phyloP scores from a whole-genome alignment of 139 green algal species.

The Chlorella sp. region DNA sequence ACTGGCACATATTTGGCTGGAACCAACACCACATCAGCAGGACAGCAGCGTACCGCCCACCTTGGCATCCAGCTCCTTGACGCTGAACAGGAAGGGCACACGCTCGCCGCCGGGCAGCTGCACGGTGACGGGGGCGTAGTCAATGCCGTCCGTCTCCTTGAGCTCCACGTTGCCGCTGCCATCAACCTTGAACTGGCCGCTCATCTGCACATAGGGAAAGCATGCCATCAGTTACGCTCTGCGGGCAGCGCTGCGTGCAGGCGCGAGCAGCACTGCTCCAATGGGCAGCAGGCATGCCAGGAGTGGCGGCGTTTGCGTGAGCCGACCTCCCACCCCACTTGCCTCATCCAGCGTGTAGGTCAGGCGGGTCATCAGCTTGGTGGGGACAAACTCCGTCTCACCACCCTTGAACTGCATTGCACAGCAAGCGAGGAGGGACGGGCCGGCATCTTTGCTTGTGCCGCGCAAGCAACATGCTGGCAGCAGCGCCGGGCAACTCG shows the following conservation, averaged over 20 bases:
- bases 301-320: too few species aligned
- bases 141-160: slow-evolving; percentile 97
- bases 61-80: slow-evolving; percentile 97
- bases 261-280: neutral
- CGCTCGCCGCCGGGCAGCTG: slow-evolving; percentile 98
- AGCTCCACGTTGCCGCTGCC: slow-evolving; percentile 87
- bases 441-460: too few species aligned
- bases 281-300: too few species aligned
- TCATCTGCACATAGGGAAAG: too few species aligned
- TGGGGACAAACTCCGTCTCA: slow-evolving; percentile 93
- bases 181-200: slow-evolving; percentile 87
- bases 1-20: too few species aligned
- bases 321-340: neutral
- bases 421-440: too few species aligned
- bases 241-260: neutral
- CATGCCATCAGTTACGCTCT: too few species aligned
- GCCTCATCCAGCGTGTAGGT: slow-evolving; percentile 98
- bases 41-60: slow-evolving; percentile 53
- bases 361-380: slow-evolving; percentile 98
- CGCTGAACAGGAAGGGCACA: slow-evolving; percentile 99
- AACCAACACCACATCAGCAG: too few species aligned
- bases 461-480: neutral
- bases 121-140: slow-evolving; percentile 97
- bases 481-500: neutral
- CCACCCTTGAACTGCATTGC: slow-evolving; percentile 74